Evolutionary conservation across 495 filamentous ascomycete genomes (phyloP).

Genomic region (Cercophora samala): DNA sequence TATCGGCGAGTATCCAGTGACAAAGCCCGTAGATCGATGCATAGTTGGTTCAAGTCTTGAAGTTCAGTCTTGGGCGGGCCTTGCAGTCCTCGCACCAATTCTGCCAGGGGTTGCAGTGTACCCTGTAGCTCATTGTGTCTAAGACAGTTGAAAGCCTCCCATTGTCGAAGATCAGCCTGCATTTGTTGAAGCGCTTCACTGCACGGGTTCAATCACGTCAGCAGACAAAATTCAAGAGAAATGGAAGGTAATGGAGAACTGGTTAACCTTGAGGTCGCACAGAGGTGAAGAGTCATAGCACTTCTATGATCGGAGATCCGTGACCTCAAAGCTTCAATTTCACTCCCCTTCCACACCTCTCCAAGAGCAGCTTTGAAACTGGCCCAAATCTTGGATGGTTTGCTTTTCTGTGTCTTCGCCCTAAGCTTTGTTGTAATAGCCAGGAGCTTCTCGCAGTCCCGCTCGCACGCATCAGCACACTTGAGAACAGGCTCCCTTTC

Average conservation of each 20-base stretch:
- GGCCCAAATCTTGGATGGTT: not conserved
- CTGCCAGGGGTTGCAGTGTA: not conserved
- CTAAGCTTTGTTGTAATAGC: not conserved
- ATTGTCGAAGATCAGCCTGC: not conserved
- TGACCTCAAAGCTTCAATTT: not conserved
- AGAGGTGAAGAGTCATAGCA: not conserved
- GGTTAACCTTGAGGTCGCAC: not conserved
- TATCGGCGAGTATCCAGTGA: not conserved
- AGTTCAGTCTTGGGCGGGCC: not conserved
- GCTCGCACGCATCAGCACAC: not conserved
- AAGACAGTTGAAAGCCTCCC: not conserved
- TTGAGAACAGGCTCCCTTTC: no score
- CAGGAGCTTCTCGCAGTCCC: not conserved
- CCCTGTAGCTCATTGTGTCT: not conserved
- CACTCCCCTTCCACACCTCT: not conserved
- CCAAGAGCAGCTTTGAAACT: not conserved
- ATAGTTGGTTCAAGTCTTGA: not conserved
- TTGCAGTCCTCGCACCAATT: not conserved
- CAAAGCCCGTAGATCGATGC: not conserved
- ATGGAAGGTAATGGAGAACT: not conserved
- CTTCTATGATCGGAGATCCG: not conserved
- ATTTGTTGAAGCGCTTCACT: not conserved
- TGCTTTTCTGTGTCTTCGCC: not conserved
- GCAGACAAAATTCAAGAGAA: no score
- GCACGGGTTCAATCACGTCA: not conserved